Evolutionary conservation across 176 grass and related monocot genomes (phyloP).

Genomic region (Ensete glaucum): DNA sequence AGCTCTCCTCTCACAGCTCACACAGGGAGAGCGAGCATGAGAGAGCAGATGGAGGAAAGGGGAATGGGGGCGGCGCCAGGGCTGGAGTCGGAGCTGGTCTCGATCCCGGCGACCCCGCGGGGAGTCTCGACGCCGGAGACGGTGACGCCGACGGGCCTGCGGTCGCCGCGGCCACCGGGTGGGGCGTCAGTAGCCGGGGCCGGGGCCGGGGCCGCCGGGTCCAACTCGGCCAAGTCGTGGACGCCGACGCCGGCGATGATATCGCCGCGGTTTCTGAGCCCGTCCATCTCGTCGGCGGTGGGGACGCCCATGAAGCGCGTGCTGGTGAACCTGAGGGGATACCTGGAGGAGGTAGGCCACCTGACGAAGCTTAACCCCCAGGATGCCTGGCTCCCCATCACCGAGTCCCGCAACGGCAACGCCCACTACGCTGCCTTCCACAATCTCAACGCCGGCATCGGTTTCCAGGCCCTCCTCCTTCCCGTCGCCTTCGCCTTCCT

Average conservation of each 20-base stretch:
- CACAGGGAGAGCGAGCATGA: background rate
- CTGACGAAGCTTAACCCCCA: slow-evolving; percentile 84
- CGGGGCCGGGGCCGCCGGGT: background rate
- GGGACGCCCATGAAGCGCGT: slow-evolving; percentile 73
- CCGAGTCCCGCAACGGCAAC: slow-evolving; percentile 88
- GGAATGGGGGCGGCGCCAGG: slow-evolving; percentile 42
- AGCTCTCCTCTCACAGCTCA: too few species aligned
- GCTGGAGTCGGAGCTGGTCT: slow-evolving; percentile 79
- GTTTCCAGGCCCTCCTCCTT: slow-evolving; percentile 93
- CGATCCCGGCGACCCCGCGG: slow-evolving; percentile 70
- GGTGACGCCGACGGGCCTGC: slow-evolving; percentile 7
- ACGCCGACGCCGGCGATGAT: slow-evolving; percentile 22
- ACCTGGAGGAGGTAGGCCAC: slow-evolving; percentile 98
- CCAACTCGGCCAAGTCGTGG: slow-evolving; percentile 29
- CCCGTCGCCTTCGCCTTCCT: slow-evolving; percentile 70
- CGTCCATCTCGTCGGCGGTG: slow-evolving; percentile 30
- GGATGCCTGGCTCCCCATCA: slow-evolving; percentile 96
- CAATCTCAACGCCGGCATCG: slow-evolving; percentile 83
- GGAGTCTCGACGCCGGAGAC: slow-evolving; percentile 40
- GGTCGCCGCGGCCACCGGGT: slow-evolving; percentile 26
- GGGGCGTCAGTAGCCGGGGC: slow-evolving; percentile 25
- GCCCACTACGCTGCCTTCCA: slow-evolving; percentile 88
- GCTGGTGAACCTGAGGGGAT: slow-evolving; percentile 67
- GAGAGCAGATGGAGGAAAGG: slow-evolving; percentile 9
- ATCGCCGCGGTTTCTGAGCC: slow-evolving; percentile 32